A percentile compares a stretch with the other conserved stretches of the same genome.
phyloP scores from a whole-genome alignment of 139 green algal species.

The Chlamydomonas eustigma region DNA sequence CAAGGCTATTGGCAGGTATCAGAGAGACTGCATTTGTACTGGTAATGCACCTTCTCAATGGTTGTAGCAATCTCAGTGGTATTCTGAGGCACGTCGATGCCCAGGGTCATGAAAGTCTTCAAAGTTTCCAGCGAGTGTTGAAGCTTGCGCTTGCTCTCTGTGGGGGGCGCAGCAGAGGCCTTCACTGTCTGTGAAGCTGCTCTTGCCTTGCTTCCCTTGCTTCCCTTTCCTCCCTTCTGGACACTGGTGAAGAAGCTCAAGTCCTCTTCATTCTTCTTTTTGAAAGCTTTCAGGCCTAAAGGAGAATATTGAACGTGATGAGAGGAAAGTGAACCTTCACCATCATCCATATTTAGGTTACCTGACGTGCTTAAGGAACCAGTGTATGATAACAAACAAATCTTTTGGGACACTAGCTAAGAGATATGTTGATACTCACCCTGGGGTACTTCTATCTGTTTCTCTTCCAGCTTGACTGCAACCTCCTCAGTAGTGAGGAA shows the following conservation, averaged over 20 bases:
- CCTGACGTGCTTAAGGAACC: too few relatives aligned
- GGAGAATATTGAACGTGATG: too few relatives aligned
- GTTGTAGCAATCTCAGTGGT: conserved; percentile 28
- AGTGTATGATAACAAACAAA: too few relatives aligned
- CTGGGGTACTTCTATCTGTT: conserved; percentile 30
- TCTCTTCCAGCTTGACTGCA: conserved; percentile 20
- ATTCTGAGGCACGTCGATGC: conserved; percentile 34
- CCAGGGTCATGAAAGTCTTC: conserved; percentile 40
- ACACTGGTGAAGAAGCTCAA: conserved; percentile 29
- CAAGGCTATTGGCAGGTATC: not conserved
- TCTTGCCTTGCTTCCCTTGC: not conserved
- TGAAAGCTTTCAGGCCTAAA: conserved; percentile 26
- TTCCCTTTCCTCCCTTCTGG: conserved; percentile 25
- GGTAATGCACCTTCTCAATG: conserved; percentile 31
- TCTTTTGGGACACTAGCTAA: too few relatives aligned
- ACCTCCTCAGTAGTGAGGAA: conserved; percentile 19
- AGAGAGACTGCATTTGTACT: not conserved
- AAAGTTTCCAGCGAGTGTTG: conserved; percentile 41
- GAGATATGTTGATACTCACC: too few relatives aligned
- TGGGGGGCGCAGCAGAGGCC: not conserved
- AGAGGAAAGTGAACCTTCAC: too few relatives aligned
- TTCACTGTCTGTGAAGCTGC: not conserved
- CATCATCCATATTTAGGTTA: too few relatives aligned
- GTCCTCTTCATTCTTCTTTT: conserved; percentile 22
- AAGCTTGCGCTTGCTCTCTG: conserved; percentile 33